Conservation (phyloP, 1,284 basidiomycete genomes). For the Pterula multifida region DNA sequence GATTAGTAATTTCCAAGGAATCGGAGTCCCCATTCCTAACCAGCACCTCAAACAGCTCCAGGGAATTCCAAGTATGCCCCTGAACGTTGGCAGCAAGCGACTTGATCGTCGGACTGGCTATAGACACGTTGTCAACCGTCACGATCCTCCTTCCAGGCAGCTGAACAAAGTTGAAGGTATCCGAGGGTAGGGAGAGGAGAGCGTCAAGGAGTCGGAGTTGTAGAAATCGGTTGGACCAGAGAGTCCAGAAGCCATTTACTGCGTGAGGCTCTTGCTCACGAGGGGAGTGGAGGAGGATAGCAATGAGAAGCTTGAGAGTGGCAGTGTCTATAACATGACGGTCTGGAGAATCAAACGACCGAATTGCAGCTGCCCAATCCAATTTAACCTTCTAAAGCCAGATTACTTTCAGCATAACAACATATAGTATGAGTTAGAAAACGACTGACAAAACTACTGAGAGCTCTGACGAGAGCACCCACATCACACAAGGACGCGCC, state of each 20-base stretch:
- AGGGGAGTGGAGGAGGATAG: constrained; percentile 63
- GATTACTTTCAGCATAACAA: no score
- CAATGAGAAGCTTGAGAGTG: constrained; percentile 71
- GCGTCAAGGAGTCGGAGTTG: constrained; percentile 85
- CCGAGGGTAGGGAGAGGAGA: constrained; percentile 76
- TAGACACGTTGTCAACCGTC: constrained; percentile 75
- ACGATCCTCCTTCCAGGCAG: constrained; percentile 75
- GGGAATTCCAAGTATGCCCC: constrained; percentile 87
- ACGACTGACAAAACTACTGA: constrained; percentile 53
- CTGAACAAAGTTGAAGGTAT: constrained; percentile 85
- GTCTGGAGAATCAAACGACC: constrained; percentile 68
- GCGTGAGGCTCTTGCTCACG: constrained; percentile 59
- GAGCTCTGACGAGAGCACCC: constrained; percentile 58
- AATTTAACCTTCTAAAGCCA: constrained; percentile 41
- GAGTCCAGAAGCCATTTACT: constrained; percentile 70
- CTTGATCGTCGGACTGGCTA: constrained; percentile 79
- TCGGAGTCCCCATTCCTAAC: constrained; percentile 68
- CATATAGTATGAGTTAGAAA: no score
- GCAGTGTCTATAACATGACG: constrained; percentile 73
- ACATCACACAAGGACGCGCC: constrained; percentile 65
- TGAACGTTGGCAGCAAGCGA: constrained; percentile 78
- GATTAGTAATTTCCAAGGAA: constrained; percentile 54
- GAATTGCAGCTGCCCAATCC: constrained; percentile 72
- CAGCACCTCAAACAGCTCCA: constrained; percentile 86
- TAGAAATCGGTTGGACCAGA: constrained; percentile 78